A percentile compares a stretch with the other conserved stretches of the same genome.
Conservation (phyloP, 2,329 filamentous ascomycete genomes). For the Diaporthe humulicola region DNA sequence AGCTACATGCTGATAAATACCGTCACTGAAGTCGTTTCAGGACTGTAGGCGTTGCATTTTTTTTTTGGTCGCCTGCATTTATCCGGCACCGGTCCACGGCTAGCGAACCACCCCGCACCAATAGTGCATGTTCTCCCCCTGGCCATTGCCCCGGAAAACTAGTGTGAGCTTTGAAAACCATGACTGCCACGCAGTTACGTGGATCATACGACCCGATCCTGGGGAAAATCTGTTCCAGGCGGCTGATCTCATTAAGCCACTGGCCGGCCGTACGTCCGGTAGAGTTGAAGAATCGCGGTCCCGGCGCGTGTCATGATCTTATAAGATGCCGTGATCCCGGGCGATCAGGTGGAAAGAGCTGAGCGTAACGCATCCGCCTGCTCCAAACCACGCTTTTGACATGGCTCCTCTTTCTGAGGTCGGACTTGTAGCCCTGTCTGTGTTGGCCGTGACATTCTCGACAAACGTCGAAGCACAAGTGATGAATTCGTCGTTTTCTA, state of each 20-base stretch:
- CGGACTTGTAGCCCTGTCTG: slow-evolving; percentile 20
- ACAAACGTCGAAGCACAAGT: not conserved
- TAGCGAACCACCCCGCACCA: slow-evolving; percentile 1
- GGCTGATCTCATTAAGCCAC: not conserved
- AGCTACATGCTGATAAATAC: too few species aligned
- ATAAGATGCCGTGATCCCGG: slow-evolving; percentile 17
- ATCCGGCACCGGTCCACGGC: slow-evolving; percentile 9
- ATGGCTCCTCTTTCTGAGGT: slow-evolving; percentile 23
- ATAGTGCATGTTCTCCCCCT: not conserved
- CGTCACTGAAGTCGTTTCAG: slow-evolving; percentile 19
- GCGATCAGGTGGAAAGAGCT: not conserved
- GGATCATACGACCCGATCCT: not conserved
- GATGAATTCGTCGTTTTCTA: slow-evolving; percentile 42
- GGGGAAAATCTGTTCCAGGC: slow-evolving; percentile 4
- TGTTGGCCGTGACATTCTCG: slow-evolving; percentile 11
- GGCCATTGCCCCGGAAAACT: not conserved
- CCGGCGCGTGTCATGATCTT: not conserved
- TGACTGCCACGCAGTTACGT: not conserved
- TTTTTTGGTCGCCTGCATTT: slow-evolving; percentile 12
- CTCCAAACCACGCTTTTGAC: not conserved
- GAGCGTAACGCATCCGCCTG: not conserved
- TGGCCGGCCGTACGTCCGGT: slow-evolving; percentile 25
- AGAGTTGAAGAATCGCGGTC: not conserved
- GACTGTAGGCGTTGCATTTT: not conserved
- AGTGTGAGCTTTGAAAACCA: not conserved